A percentile compares a stretch with the other conserved stretches of the same genome.
Conservation (phyloP, 2,329 filamentous ascomycete genomes). For the Calonectria pseudoreteaudii region DNA sequence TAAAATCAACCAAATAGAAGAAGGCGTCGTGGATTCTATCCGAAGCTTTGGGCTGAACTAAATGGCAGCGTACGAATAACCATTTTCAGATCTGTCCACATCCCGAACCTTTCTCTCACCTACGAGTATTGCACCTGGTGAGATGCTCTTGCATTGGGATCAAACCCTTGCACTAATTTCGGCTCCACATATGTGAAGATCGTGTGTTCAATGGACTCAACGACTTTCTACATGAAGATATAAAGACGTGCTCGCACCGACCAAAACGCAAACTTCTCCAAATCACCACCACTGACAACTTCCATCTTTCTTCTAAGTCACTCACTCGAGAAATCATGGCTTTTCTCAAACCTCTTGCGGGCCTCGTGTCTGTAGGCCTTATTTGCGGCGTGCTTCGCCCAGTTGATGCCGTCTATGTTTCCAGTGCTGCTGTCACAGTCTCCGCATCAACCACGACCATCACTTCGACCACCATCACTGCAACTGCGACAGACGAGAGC, state of each 20-base stretch:
- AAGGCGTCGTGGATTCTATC: not conserved
- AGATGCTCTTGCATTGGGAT: not conserved
- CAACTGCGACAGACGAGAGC: slow-evolving; percentile 16
- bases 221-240: not conserved
- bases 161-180: not conserved
- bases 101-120: not conserved
- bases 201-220: not conserved
- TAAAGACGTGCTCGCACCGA: not conserved
- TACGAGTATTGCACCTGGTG: not conserved
- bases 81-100: not conserved
- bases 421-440: slow-evolving; percentile 10
- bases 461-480: slow-evolving; percentile 9
- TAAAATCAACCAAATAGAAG: not conserved
- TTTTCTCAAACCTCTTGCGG: not conserved
- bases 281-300: not conserved
- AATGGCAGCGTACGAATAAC: not conserved
- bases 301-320: not conserved
- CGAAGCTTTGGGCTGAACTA: not conserved
- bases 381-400: not conserved
- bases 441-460: slow-evolving; percentile 16
- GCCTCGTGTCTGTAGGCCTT: not conserved
- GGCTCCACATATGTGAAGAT: not conserved
- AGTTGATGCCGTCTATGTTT: slow-evolving; percentile 12
- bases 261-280: not conserved
- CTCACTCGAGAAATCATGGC: not conserved